phyloP scores from a whole-genome alignment of 352 stramenopile species.

The Pythium phragmiticola region DNA sequence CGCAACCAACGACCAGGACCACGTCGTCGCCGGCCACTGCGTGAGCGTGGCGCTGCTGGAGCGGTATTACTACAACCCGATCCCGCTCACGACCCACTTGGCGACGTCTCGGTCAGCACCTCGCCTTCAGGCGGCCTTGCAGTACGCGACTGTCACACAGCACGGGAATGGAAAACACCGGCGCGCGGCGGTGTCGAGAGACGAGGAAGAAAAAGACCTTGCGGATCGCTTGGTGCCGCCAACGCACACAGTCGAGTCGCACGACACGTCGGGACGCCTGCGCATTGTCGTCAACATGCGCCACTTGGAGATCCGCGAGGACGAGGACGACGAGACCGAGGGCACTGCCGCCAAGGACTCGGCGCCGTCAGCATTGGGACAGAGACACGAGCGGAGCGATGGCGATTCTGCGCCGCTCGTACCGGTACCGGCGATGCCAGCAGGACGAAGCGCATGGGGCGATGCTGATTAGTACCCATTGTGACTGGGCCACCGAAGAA shows the following conservation, averaged over 20 bases:
- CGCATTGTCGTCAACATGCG: slow-evolving; percentile 29
- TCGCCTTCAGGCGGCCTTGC: slow-evolving; percentile 10
- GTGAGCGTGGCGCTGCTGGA: slow-evolving; percentile 40
- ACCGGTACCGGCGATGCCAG: background rate
- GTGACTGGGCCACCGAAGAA: background rate
- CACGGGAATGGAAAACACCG: too few relatives aligned
- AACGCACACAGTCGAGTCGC: slow-evolving; percentile 1
- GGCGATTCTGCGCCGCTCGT: background rate
- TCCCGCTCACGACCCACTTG: slow-evolving; percentile 20
- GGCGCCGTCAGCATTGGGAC: background rate
- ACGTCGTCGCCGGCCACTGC: slow-evolving; percentile 19
- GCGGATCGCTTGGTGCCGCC: background rate
- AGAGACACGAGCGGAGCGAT: slow-evolving; percentile 4
- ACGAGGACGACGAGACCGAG: slow-evolving; percentile 10
- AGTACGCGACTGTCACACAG: background rate
- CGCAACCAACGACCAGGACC: background rate
- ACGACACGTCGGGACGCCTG: background rate
- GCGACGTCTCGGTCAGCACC: slow-evolving; percentile 27
- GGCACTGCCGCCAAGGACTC: background rate
- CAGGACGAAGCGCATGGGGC: slow-evolving; percentile 9
- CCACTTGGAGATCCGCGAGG: slow-evolving; percentile 17
- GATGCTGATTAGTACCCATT: slow-evolving; percentile 12
- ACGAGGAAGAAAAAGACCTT: background rate
- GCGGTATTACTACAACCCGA: slow-evolving; percentile 33
- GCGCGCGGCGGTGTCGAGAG: background rate